A percentile compares a stretch with the other conserved stretches of the same genome.
Conservation (phyloP, 1,139 yeast species). For the Scheffersomyces lignicola region DNA sequence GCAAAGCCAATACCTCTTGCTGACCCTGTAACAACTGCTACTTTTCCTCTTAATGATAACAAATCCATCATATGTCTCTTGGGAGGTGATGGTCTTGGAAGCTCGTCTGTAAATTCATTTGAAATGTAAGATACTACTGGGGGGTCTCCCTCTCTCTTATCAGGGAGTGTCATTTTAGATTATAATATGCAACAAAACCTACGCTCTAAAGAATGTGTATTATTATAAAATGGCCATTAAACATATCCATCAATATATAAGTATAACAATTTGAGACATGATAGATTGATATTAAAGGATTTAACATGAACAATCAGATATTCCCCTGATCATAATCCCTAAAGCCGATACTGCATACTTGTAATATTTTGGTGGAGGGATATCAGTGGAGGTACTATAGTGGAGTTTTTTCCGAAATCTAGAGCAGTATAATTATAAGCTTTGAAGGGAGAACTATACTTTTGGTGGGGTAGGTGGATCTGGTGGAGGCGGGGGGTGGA, state of each 20-base stretch:
- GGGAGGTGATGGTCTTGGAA: slow-evolving; percentile 15
- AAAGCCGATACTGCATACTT: background rate
- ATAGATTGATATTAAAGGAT: background rate
- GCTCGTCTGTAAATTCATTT: slow-evolving; percentile 20
- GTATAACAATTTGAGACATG: background rate
- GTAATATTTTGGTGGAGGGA: too few species aligned
- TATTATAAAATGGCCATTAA: background rate
- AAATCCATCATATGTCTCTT: slow-evolving; percentile 5
- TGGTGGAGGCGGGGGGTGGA: too few species aligned
- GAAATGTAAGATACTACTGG: slow-evolving; percentile 28
- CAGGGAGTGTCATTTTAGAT: slow-evolving; percentile 4
- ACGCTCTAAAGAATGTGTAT: too few species aligned
- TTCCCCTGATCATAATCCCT: background rate
- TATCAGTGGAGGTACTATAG: too few species aligned
- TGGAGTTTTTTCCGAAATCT: too few species aligned
- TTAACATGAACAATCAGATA: background rate
- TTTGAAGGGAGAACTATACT: too few species aligned
- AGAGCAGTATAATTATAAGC: too few species aligned
- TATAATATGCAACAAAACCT: too few species aligned
- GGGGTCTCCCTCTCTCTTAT: slow-evolving; percentile 8
- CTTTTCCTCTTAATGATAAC: slow-evolving; percentile 66
- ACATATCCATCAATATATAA: slow-evolving; percentile 1
- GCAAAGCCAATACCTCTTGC: slow-evolving; percentile 80
- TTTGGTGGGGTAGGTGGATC: too few species aligned
- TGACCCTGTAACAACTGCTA: slow-evolving; percentile 80